Evolutionary conservation across 768 basidiomycete genomes (phyloP), one percentile per base, ranked within the genome.

Genomic region (Rhodosporidiobolus odoratus): DNA sequence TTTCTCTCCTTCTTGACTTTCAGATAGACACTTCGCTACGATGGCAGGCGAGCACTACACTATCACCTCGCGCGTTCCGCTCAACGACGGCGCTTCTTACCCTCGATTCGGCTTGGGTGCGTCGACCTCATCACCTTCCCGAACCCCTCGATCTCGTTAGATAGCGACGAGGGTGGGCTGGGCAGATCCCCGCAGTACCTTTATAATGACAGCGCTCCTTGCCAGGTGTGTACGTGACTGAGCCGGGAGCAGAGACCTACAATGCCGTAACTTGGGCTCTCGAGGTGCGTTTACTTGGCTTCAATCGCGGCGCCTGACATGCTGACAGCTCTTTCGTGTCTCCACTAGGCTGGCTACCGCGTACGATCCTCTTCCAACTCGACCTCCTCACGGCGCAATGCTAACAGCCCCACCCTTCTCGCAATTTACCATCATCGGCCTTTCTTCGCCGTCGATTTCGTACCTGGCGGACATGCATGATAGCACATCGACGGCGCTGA

Each of bases 251-350:
- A 34, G 83, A 84, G 75, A 85, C 86, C 0, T 85, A 86, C 75
- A 77, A 83, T 48, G 83, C 83, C 53, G 85, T 87, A 25, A 84
- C 79, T 37, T 85, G 83, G 81, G 88, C 88, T 4, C 80, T 89
- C 19, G 85, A 89, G 82, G 86, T 85, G 72, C 53, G 79, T 40
- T 48, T 19, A 48, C 50, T 66, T 71, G 68, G 61, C 64, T 63
- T 56, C n/a, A 57, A n/a, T 35, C 45, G 65, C 47, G 45, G n/a
- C 40, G 8, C 27, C 35, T 17, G 21, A 34, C 15, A 23, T 6
- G 41, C 41, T 41, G 35, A 50, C 32, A 35, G 40, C 13, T 34
- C 58, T 66, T 35, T 63, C 50, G 47, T 35, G 57, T 35, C 38
- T 68, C 12, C 12, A 2, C 17, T 63, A 86, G 85, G 83, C 85